Base-by-base conservation (phyloP, 2,329 filamentous ascomycete genomes). In the Stenocarpella maydis region DNA sequence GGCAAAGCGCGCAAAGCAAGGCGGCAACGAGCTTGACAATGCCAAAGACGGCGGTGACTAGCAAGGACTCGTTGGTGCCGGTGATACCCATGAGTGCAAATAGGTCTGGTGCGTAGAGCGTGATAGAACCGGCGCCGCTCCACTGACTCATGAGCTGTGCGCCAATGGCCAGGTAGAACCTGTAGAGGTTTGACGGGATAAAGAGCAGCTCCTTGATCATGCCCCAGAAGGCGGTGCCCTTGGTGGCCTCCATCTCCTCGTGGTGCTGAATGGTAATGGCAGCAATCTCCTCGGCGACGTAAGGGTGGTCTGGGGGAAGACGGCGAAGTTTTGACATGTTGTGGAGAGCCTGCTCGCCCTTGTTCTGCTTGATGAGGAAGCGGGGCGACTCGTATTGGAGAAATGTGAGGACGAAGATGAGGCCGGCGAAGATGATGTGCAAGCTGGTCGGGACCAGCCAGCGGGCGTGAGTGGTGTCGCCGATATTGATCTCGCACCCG, bases 1-100 rank as follows among this genome's bases (percentile, higher is more conserved):
- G 85, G 85, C 95, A 93, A 65, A 94, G 84, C 0, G 92, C 92
- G 77, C 92, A 95, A 47, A 88, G 73, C 39, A 94, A 77, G 17
- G 91, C 88, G 0, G 90, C 86, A 8, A 87, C 77, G 67, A 95
- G 87, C 76, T 95, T 95, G 74, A 94, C 84, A 64, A 94, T 86
- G 52, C 92, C 92, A 66, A 95, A 94, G 63, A 95, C 88, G 4
- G 88, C 91, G 0, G 91, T 94, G 17, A 92, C 87, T 45, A 94
- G 88, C 0, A 94, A 86, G 66, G 88, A 88, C 78, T 93, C 90
- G 53, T 90, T 86, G 53, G 85, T 85, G 9, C 92, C 91, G 0
- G 85, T 87, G 55, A 92, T 88, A 5, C 92, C 92, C 47, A 95
- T 85, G 69, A 94, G 85, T 10, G 83, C 84, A 78, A 95, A 95